Percentiles rank a stretch among this genome's conserved stretches.
phyloP scores from a whole-genome alignment of 345 rosid genomes.

The Orychophragmus violaceus region DNA sequence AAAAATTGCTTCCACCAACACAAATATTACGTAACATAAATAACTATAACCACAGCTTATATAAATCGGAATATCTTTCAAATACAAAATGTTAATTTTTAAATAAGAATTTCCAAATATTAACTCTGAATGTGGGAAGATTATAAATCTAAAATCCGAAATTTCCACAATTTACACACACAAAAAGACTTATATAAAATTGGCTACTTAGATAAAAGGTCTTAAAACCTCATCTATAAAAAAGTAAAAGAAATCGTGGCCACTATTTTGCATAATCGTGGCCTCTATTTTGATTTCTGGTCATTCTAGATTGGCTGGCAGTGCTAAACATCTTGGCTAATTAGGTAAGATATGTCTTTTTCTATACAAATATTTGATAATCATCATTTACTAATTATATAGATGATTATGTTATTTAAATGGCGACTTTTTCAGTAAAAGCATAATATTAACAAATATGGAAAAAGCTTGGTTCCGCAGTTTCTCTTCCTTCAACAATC shows the following conservation, averaged over 20 bases:
- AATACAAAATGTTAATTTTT: too few relatives aligned
- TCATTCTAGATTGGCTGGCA: conserved; percentile 11
- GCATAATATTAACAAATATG: conserved; percentile 2
- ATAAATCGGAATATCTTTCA: too few relatives aligned
- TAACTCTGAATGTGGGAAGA: too few relatives aligned
- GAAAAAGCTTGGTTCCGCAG: not conserved
- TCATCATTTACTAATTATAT: not conserved
- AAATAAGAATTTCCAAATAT: too few relatives aligned
- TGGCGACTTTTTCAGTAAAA: not conserved
- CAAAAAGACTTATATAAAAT: too few relatives aligned
- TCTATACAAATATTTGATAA: not conserved
- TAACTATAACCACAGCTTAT: not conserved
- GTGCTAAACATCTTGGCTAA: not conserved
- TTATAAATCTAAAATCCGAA: too few relatives aligned
- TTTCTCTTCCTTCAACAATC: not conserved
- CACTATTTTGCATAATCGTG: not conserved
- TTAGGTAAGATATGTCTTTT: conserved; percentile 4
- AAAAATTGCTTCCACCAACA: not conserved
- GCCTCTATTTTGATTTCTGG: not conserved
- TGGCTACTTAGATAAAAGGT: too few relatives aligned
- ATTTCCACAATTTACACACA: too few relatives aligned
- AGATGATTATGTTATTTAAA: not conserved
- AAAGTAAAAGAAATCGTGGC: not conserved
- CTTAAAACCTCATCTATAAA: too few relatives aligned
- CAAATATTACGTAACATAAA: not conserved